Evolutionary conservation across 2,329 filamentous ascomycete genomes (phyloP).

Genomic region (Apiospora malaysiana): DNA sequence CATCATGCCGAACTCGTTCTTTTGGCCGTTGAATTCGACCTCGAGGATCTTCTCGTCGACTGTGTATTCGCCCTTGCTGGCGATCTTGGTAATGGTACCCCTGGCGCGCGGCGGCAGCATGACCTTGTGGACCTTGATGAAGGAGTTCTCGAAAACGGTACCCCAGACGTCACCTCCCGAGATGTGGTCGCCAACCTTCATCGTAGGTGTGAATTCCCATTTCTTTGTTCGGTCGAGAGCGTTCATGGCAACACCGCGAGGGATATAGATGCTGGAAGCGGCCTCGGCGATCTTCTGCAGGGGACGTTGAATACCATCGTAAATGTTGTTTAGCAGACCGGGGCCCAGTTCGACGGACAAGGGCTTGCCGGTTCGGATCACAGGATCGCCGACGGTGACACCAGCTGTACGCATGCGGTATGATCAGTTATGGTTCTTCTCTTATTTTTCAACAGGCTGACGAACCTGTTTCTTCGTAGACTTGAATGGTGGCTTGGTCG

Average conservation of each 20-base stretch:
- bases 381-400: slow-evolving; percentile 94
- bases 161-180: slow-evolving; percentile 97
- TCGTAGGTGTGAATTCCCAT: slow-evolving; percentile 91
- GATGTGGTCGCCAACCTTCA: slow-evolving; percentile 97
- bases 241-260: slow-evolving; percentile 87
- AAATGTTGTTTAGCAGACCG: slow-evolving; percentile 97
- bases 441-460: slow-evolving; percentile 20
- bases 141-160: slow-evolving; percentile 92
- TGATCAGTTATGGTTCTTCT: slow-evolving; percentile 30
- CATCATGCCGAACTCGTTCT: slow-evolving; percentile 96
- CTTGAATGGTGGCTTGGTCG: slow-evolving; percentile 96
- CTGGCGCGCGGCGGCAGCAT: slow-evolving; percentile 87
- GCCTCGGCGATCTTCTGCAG: slow-evolving; percentile 81
- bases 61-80: slow-evolving; percentile 88
- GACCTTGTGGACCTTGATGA: slow-evolving; percentile 92
- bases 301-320: slow-evolving; percentile 97
- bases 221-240: slow-evolving; percentile 90
- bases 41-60: slow-evolving; percentile 94
- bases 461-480: slow-evolving; percentile 97
- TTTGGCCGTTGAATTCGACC: slow-evolving; percentile 96
- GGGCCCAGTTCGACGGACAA: slow-evolving; percentile 97
- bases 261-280: slow-evolving; percentile 94
- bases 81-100: slow-evolving; percentile 90
- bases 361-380: slow-evolving; percentile 89
- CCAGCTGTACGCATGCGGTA: slow-evolving; percentile 66